These are phyloP conservation scores for Celoporthe dispersa DNA, from an alignment of 2,329 filamentous ascomycete species.

Conservation along the genomic window DNA sequence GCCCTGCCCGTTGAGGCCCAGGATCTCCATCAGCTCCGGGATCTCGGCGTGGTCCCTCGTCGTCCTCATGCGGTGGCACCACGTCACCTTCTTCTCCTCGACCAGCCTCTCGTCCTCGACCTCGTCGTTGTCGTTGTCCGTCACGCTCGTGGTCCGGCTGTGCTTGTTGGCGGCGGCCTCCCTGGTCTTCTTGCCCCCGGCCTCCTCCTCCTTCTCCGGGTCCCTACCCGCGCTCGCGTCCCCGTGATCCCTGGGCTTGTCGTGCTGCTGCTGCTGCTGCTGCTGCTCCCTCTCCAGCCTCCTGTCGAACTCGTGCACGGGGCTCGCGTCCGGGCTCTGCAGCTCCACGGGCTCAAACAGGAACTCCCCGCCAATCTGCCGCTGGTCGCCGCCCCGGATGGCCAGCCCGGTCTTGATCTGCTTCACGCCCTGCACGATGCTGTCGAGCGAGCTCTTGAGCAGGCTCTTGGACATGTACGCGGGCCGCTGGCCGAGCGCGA, in stretches of 20 bases:
- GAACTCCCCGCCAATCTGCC: slow-evolving; percentile 78
- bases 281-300: slow-evolving; percentile 32
- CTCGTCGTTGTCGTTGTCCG: slow-evolving; percentile 32
- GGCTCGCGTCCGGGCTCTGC: slow-evolving; percentile 49
- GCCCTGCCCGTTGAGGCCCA: slow-evolving; percentile 58
- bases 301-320: slow-evolving; percentile 40
- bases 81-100: slow-evolving; percentile 67
- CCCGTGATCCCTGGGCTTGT: background rate
- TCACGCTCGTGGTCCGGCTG: slow-evolving; percentile 30
- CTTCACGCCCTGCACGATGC: slow-evolving; percentile 64
- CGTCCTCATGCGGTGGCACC: slow-evolving; percentile 82
- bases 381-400: slow-evolving; percentile 66
- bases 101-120: slow-evolving; percentile 37
- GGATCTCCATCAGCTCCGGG: slow-evolving; percentile 63
- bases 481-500: slow-evolving; percentile 62
- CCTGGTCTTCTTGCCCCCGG: slow-evolving; percentile 1
- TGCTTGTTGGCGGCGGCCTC: background rate
- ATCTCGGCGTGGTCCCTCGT: slow-evolving; percentile 80
- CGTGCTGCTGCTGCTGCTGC: slow-evolving; percentile 1
- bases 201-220: slow-evolving; percentile 21
- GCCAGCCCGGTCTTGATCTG: slow-evolving; percentile 61
- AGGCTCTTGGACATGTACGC: slow-evolving; percentile 66
- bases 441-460: slow-evolving; percentile 52
- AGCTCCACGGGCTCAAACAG: slow-evolving; percentile 66
- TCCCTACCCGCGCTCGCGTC: slow-evolving; percentile 9